Base-by-base conservation (phyloP, 257 asterid species). In the Solanum sparsipilum region DNA sequence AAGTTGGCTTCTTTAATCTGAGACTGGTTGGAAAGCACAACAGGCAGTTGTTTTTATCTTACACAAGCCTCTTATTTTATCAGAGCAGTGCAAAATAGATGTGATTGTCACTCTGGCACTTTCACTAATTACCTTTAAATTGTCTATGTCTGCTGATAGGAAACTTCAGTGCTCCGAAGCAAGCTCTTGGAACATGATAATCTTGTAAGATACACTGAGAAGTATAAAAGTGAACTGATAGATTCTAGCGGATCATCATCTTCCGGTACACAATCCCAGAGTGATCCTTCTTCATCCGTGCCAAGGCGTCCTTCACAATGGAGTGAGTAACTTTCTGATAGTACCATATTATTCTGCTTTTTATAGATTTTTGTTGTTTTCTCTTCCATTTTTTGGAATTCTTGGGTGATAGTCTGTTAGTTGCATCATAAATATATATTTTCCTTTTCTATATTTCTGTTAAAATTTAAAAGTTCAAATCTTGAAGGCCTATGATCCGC, bases 241-340 rank as follows among this genome's bases (percentile, higher is more conserved):
- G 98, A 95, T 92, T 89, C 91, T 70, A 88, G 82, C 81, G 44
- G 94, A 56, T 90, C 94, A 68, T 75, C 93, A 78, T 89, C 98
- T 38, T 91, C 96, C 41, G 86, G 34, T 56, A 90, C 92, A 38
- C 85, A 27, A 73, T 75, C 87, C 73, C 94, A 79, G 85, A 90
- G 93, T 31, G 98, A 93, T 87, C 98, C 96, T 87, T 94, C 98
- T 84, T 89, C 99, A 76, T 94, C 98, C 20, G 63, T 97, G 83
- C 86, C 98, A 34, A 92, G 75, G 87, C 90, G 93, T 86, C 93
- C 97, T 87, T 93, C 97, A 82, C 39, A 88, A 84, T 97, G 96
- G 98, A 93, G 99, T 95, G 91, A 94, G 98, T 93, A 85, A 39
- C 87, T 68, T 68, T 5, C 79, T 85, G 27, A 35, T 39, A 39